Conservation (phyloP, 1,284 basidiomycete genomes). For the Sparassis latifolia region DNA sequence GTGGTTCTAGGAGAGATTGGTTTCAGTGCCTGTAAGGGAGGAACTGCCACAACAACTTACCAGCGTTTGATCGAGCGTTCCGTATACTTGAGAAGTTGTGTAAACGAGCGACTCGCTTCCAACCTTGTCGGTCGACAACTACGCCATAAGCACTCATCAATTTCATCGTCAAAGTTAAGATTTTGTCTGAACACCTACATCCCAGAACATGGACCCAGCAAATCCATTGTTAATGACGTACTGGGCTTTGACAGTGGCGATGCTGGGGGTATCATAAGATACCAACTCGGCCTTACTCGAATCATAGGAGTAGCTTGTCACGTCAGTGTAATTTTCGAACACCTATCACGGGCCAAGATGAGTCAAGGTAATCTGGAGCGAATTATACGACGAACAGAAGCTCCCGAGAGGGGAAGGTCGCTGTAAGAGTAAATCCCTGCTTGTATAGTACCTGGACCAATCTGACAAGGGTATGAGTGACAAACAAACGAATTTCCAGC, state of each 20-base stretch:
- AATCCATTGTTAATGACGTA: conserved; percentile 65
- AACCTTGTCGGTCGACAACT: conserved; percentile 61
- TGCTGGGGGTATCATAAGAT: conserved; percentile 77
- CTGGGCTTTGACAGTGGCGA: conserved; percentile 68
- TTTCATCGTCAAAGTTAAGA: too few species aligned
- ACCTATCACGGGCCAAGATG: conserved; percentile 29
- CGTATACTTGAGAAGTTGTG: conserved; percentile 40
- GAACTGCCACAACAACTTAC: conserved; percentile 12
- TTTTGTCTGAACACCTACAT: conserved; percentile 32
- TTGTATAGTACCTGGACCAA: conserved; percentile 70
- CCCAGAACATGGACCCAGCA: conserved; percentile 81
- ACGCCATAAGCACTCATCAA: conserved; percentile 16
- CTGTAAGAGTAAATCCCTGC: conserved; percentile 75
- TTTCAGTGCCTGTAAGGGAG: background rate
- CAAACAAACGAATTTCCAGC: background rate
- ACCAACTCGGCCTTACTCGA: conserved; percentile 55
- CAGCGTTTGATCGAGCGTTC: conserved; percentile 51
- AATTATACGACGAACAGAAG: conserved; percentile 25
- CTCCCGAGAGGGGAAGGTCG: conserved; percentile 55
- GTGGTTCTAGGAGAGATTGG: conserved; percentile 45
- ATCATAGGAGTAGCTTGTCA: conserved; percentile 80
- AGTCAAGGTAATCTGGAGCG: background rate
- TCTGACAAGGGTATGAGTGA: background rate
- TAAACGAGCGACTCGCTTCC: conserved; percentile 51
- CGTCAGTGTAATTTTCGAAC: conserved; percentile 64